phyloP scores from a whole-genome alignment of 257 asterid species.

The Craterostigma plantagineum region DNA sequence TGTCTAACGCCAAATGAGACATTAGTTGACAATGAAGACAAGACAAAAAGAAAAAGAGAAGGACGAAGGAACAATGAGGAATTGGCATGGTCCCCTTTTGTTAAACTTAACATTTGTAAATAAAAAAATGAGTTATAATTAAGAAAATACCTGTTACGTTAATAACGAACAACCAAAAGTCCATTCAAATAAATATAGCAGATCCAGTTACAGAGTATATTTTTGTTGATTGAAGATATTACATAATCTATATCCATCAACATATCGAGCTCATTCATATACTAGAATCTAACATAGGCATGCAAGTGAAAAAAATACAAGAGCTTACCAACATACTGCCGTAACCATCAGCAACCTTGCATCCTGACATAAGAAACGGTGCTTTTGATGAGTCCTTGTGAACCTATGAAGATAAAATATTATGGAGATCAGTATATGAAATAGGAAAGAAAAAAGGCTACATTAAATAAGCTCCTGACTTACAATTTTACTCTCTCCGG shows the following conservation, averaged over 20 bases:
- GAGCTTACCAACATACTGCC: slow-evolving; percentile 85
- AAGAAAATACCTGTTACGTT: too few species aligned
- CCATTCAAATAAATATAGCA: too few species aligned
- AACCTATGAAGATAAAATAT: slow-evolving; percentile 27
- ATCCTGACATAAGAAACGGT: slow-evolving; percentile 91
- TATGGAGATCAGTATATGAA: slow-evolving; percentile 16
- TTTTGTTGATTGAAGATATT: too few species aligned
- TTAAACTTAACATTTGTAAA: too few species aligned
- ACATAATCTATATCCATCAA: background rate
- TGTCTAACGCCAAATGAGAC: too few species aligned
- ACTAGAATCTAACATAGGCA: background rate
- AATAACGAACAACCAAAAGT: too few species aligned
- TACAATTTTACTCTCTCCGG: slow-evolving; percentile 97
- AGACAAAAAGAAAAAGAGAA: too few species aligned
- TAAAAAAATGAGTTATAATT: too few species aligned
- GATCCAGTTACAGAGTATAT: too few species aligned
- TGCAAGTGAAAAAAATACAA: slow-evolving; percentile 4
- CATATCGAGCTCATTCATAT: background rate
- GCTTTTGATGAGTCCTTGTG: slow-evolving; percentile 63
- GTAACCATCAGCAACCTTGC: slow-evolving; percentile 97
- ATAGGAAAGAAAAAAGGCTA: background rate
- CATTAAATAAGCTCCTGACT: slow-evolving; percentile 14
- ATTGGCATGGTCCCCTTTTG: too few species aligned
- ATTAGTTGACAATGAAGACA: too few species aligned
- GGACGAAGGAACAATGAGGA: too few species aligned